phyloP scores from a whole-genome alignment of 352 stramenopile genomes.

The Globisporangium alternatum region DNA sequence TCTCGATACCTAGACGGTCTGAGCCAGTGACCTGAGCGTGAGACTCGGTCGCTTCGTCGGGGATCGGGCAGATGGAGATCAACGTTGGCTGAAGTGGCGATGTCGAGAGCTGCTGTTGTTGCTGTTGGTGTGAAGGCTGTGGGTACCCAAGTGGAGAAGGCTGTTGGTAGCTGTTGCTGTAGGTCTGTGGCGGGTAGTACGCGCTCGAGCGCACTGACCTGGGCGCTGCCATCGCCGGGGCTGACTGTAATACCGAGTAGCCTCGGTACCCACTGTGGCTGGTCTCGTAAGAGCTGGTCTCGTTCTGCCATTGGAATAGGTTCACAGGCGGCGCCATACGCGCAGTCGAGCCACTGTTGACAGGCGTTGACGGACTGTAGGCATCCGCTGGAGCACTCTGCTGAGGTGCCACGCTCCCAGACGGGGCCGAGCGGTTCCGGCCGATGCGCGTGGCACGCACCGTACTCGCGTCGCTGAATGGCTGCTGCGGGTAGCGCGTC shows the following conservation, averaged over 20 bases:
- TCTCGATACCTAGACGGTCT: conserved; percentile 7
- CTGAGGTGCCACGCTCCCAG: not conserved
- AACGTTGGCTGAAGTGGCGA: conserved; percentile 1
- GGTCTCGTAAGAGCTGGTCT: not conserved
- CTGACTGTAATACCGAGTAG: not conserved
- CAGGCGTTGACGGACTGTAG: not conserved
- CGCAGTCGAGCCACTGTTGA: too few relatives aligned
- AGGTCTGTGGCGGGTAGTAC: conserved; percentile 2
- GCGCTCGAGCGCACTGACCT: not conserved
- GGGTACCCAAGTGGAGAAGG: conserved; percentile 1
- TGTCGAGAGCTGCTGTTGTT: not conserved
- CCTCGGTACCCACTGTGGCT: not conserved
- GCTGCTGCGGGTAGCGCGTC: conserved; percentile 4
- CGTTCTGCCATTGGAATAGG: conserved; percentile 9
- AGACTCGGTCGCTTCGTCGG: not conserved
- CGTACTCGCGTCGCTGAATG: conserved; percentile 1
- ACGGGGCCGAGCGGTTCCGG: conserved; percentile 2
- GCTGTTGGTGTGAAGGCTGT: not conserved
- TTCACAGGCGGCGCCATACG: conserved; percentile 5
- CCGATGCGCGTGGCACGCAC: conserved; percentile 6
- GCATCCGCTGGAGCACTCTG: not conserved
- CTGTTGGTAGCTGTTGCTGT: not conserved
- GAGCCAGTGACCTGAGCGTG: conserved; percentile 4
- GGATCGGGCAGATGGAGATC: conserved; percentile 5
- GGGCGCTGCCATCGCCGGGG: not conserved